These are phyloP conservation scores for Candida sp. DNA, from an alignment of 1,139 yeast genomes.

Conservation along the genomic window DNA sequence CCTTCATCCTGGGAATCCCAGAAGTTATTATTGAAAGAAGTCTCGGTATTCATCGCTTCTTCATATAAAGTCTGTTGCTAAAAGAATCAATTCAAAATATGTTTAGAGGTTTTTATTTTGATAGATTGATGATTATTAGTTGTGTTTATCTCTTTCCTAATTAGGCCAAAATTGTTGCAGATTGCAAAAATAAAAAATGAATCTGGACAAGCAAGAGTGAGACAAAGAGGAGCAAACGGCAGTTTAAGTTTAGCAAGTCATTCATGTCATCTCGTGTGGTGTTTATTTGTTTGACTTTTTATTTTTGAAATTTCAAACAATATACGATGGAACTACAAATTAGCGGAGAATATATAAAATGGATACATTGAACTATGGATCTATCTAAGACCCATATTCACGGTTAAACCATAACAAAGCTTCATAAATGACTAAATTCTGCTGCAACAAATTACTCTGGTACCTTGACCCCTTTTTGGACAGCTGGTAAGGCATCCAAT, in stretches of 20 bases:
- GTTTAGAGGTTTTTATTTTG: not conserved
- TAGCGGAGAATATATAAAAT: too few relatives aligned
- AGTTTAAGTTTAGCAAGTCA: too few relatives aligned
- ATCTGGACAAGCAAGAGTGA: not conserved
- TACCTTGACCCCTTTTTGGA: slow-evolving; percentile 25
- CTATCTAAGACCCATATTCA: too few relatives aligned
- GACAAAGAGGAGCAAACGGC: not conserved
- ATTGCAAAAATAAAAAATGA: not conserved
- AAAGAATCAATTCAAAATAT: not conserved
- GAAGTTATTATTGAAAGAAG: slow-evolving; percentile 26
- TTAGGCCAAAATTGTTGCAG: too few relatives aligned
- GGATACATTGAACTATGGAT: too few relatives aligned
- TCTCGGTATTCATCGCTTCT: not conserved
- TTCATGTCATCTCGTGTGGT: too few relatives aligned
- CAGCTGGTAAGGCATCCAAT: slow-evolving; percentile 32
- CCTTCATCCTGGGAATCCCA: slow-evolving; percentile 42
- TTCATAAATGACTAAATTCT: too few relatives aligned
- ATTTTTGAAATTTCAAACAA: too few relatives aligned
- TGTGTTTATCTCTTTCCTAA: slow-evolving; percentile 7
- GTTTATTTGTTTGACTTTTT: too few relatives aligned
- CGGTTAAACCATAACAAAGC: too few relatives aligned
- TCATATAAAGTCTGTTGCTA: not conserved
- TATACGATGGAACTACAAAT: too few relatives aligned
- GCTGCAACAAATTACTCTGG: too few relatives aligned
- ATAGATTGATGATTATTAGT: not conserved